Conservation (phyloP, 2,329 filamentous ascomycete species). For the Penicillium brevicompactum region DNA sequence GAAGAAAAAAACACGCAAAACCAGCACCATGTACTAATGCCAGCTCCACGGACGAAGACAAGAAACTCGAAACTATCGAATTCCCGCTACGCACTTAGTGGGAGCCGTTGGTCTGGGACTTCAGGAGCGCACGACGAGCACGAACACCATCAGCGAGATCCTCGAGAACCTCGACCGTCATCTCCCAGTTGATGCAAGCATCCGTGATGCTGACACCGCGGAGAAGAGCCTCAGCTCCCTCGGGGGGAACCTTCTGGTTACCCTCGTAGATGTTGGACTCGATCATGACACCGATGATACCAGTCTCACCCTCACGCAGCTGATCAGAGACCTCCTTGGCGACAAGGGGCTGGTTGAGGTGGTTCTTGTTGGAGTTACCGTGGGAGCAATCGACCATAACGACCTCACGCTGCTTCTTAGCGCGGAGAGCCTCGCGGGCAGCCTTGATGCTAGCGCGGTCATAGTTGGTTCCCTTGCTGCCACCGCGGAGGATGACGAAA, state of each 20-base stretch:
- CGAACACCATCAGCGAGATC: constrained; percentile 83
- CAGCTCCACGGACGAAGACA: constrained; percentile 8
- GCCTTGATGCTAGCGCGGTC: constrained; percentile 80
- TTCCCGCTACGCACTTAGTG: constrained; percentile 16
- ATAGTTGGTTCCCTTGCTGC: constrained; percentile 90
- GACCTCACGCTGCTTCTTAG: constrained; percentile 82
- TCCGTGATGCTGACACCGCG: constrained; percentile 94
- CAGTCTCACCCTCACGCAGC: constrained; percentile 80
- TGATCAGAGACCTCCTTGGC: constrained; percentile 81
- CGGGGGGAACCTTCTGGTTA: constrained; percentile 82
- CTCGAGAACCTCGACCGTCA: constrained; percentile 78
- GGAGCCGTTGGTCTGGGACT: constrained; percentile 29
- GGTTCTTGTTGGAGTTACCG: constrained; percentile 96
- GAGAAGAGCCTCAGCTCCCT: constrained; percentile 76
- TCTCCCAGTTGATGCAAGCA: constrained; percentile 93
- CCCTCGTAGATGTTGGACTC: constrained; percentile 96
- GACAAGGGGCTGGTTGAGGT: constrained; percentile 95
- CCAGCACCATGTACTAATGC: constrained; percentile 8
- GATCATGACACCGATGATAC: constrained; percentile 96
- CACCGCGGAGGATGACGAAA: constrained; percentile 93
- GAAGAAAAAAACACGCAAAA: constrained; percentile 7
- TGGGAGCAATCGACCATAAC: constrained; percentile 99
- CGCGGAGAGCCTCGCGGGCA: constrained; percentile 74
- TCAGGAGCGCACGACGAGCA: constrained; percentile 62
- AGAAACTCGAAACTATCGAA: background rate